These are phyloP conservation scores for Allium fistulosum DNA, from an alignment of 106 monocot genomes.

Conservation along the genomic window DNA sequence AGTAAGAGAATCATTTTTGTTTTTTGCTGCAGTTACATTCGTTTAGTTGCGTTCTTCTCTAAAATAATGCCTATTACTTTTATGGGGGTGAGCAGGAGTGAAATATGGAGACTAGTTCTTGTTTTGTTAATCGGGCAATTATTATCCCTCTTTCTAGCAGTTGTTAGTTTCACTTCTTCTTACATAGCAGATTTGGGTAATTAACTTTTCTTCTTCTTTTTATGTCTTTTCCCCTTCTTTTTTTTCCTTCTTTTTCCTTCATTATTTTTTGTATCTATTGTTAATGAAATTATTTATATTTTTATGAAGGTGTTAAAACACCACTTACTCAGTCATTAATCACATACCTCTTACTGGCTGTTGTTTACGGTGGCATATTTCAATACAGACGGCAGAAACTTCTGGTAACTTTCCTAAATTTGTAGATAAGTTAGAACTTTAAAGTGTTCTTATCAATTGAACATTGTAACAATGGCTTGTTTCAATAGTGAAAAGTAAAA, in stretches of 20 bases:
- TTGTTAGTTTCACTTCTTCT: constrained; percentile 55
- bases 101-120: constrained; percentile 26
- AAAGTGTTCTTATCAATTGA: too few species aligned
- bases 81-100: constrained; percentile 16
- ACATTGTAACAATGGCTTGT: too few species aligned
- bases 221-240: too few species aligned
- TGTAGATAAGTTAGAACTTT: too few species aligned
- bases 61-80: too few species aligned
- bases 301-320: constrained; percentile 37
- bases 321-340: constrained; percentile 64
- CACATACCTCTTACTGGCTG: constrained; percentile 27
- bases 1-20: too few species aligned
- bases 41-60: too few species aligned
- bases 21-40: too few species aligned
- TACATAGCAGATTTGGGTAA: constrained; percentile 50
- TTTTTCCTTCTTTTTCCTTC: too few species aligned
- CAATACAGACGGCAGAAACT: constrained; percentile 19
- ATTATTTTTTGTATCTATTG: neutral
- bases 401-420: constrained; percentile 6
- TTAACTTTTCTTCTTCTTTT: too few species aligned
- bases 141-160: constrained; percentile 41
- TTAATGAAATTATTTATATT: neutral
- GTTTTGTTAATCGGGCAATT: constrained; percentile 59
- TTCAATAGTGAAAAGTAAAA: too few species aligned
- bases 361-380: constrained; percentile 28